Percentiles rank a stretch among this genome's conserved stretches.
Evolutionary conservation across 805 yeast species (phyloP).

Genomic region (Candida sakaeoensis): DNA sequence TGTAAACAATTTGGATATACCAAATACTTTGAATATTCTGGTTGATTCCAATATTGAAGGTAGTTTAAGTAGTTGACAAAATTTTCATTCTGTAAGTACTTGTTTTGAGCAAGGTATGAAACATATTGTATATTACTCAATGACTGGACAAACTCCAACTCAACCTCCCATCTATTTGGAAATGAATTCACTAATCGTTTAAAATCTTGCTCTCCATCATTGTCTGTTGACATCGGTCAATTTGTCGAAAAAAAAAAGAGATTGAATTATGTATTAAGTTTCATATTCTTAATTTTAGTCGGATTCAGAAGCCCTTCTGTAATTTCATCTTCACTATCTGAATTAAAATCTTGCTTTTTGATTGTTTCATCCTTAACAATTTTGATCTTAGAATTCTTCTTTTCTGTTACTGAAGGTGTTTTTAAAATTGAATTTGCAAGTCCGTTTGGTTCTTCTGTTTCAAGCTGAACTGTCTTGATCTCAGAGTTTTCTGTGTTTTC

Average conservation of each 20-base stretch:
- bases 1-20: constrained; percentile 90
- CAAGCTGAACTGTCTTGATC: constrained; percentile 3
- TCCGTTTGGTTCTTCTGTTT: constrained; percentile 5
- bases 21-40: constrained; percentile 63
- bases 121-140: constrained; percentile 86
- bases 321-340: constrained; percentile 5
- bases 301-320: constrained; percentile 11
- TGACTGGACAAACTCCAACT: constrained; percentile 91
- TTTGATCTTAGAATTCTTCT: not conserved
- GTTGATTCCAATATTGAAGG: constrained; percentile 80
- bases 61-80: constrained; percentile 77
- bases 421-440: constrained; percentile 7
- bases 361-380: not conserved
- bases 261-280: constrained; percentile 1
- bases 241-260: no score
- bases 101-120: constrained; percentile 81
- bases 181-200: constrained; percentile 21
- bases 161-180: constrained; percentile 88
- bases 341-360: not conserved
- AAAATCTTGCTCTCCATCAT: not conserved
- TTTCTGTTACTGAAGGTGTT: constrained; percentile 6
- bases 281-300: constrained; percentile 8
- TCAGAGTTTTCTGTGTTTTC: not conserved
- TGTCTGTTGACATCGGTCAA: not conserved
- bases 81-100: constrained; percentile 63